phyloP scores from a whole-genome alignment of 108 stramenopile genomes.

The Heterococcus sp. region DNA sequence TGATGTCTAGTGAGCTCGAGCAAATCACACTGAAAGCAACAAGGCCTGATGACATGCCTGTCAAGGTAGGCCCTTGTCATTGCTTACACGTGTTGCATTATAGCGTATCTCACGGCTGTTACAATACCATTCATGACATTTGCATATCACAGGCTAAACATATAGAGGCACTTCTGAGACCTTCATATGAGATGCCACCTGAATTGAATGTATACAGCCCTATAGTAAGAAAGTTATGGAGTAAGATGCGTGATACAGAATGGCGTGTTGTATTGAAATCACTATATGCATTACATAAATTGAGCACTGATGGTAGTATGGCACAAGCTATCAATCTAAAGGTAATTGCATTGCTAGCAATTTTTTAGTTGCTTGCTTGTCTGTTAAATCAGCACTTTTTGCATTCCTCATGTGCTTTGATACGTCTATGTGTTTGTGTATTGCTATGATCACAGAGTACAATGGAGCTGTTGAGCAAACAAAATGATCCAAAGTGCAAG shows the following conservation, averaged over 20 bases:
- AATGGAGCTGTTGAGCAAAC: neutral
- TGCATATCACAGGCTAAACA: slow-evolving; percentile 15
- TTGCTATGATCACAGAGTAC: neutral
- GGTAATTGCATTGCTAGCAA: neutral
- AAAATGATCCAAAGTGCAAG: neutral
- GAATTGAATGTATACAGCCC: slow-evolving; percentile 33
- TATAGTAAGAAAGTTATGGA: slow-evolving; percentile 42
- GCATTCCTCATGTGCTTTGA: neutral
- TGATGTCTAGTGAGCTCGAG: slow-evolving; percentile 26
- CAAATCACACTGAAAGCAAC: slow-evolving; percentile 22
- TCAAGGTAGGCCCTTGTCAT: slow-evolving; percentile 5
- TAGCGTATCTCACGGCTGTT: neutral
- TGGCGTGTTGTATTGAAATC: slow-evolving; percentile 34
- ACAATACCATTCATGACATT: neutral
- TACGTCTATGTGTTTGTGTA: neutral
- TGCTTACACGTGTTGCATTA: neutral
- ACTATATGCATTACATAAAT: slow-evolving; percentile 23
- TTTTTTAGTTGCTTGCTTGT: neutral
- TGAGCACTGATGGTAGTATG: slow-evolving; percentile 9
- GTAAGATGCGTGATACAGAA: slow-evolving; percentile 29
- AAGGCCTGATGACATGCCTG: slow-evolving; percentile 21
- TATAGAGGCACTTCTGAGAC: slow-evolving; percentile 32
- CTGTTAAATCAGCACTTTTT: neutral
- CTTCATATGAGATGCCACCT: slow-evolving; percentile 19
- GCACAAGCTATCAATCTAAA: slow-evolving; percentile 26